Evolutionary conservation across 148 eudicot species (phyloP), one percentile per base, ranked within the genome.

Genomic region (Chenopodium suecicum): DNA sequence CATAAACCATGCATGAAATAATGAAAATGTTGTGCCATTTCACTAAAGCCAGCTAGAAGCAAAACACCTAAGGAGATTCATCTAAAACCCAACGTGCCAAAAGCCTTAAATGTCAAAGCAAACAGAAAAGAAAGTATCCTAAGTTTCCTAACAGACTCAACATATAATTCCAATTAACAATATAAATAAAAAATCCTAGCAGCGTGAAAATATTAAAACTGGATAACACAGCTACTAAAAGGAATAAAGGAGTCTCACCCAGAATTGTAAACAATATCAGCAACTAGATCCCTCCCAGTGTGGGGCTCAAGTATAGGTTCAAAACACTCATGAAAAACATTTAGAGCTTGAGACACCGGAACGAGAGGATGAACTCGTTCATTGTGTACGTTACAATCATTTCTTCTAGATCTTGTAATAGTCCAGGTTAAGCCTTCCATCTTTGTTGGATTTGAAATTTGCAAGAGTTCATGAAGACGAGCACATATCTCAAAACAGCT

Each of bases 181-280:
- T 34, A 0, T 3, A 48, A 37, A 73, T n/a, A 4, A 4, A 76
- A 62, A 34, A 34, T 25, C 69, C 9, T 74, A 29, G 63, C 64
- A 48, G 25, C 23, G 20, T 7, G 54, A 67, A 37, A 58, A 54
- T 44, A 37, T 41, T n/a, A 44, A 47, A n/a, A 29, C 66, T 13
- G 46, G 16, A 64, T 8, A 70, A 25, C 10, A 69, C 75, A 72
- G 23, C 3, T 70, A 41, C 52, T 41, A 31, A 70, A 0, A 25
- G 54, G 70, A 75, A 74, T 25, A 54, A 73, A 75, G 79, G 75
- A 71, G 67, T 4, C 88, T 86, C 78, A 89, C 91, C 88, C 86
- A 67, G 90, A 87, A 86, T 88, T 87, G 82, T 86, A 89, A 68
- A 87, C 86, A 84, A 89, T 85, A 77, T 89, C 91, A 34, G 88